A percentile compares a stretch with the other conserved stretches of the same genome.
Conservation (phyloP, 83 land plant genomes). For the Diphasiastrum complanatum region DNA sequence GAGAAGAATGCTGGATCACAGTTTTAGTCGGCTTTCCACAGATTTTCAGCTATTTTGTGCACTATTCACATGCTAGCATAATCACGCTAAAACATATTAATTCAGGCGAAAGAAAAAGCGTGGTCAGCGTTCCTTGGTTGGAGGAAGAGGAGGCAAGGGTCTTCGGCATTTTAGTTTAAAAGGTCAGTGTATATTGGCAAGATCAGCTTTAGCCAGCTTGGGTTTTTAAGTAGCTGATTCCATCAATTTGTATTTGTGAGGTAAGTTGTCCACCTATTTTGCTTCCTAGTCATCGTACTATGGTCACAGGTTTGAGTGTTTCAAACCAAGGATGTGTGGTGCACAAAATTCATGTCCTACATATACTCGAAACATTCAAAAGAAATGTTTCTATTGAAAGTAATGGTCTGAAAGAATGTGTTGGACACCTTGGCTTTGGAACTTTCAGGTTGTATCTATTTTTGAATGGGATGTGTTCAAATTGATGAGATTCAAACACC, state of each 20-base stretch:
- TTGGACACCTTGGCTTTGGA: no score
- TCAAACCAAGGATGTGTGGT: no score
- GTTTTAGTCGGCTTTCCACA: not conserved
- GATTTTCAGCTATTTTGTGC: not conserved
- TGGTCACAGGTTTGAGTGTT: no score
- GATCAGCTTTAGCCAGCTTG: no score
- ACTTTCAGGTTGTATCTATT: no score
- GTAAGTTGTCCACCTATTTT: no score
- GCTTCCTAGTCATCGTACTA: no score
- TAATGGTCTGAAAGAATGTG: no score
- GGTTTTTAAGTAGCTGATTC: conserved; percentile 10
- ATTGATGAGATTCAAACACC: no score
- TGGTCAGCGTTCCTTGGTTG: conserved; percentile 15
- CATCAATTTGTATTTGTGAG: not conserved
- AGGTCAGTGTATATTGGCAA: conserved; percentile 16
- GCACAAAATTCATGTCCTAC: not conserved
- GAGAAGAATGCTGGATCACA: no score
- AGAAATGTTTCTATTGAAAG: not conserved
- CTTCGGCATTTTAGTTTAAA: conserved; percentile 36
- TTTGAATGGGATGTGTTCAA: no score
- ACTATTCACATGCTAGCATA: not conserved
- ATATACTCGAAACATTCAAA: no score
- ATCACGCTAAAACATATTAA: not conserved
- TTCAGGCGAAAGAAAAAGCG: conserved; percentile 17
- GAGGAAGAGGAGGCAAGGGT: conserved; percentile 34